phyloP scores from a whole-genome alignment of 805 yeast genomes.

The Yueomyces sp. region DNA sequence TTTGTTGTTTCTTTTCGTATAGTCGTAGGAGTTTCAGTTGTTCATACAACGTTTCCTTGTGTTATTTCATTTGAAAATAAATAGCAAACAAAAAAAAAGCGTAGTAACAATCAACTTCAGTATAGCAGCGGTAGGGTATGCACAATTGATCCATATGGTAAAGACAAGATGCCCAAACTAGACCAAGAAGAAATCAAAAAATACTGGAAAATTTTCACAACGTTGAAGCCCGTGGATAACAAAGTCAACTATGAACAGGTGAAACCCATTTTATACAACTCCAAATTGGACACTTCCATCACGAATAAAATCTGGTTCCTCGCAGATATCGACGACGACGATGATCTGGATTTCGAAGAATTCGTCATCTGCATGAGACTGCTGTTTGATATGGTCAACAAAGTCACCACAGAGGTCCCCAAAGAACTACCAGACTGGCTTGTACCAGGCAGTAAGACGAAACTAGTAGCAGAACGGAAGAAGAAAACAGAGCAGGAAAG shows the following conservation, averaged over 20 bases:
- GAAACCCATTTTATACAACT: slow-evolving; percentile 75
- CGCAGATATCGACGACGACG: slow-evolving; percentile 88
- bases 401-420: slow-evolving; percentile 50
- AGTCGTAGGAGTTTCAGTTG: no score
- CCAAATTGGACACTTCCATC: slow-evolving; percentile 66
- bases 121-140: no score
- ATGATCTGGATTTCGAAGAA: slow-evolving; percentile 88
- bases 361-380: slow-evolving; percentile 95
- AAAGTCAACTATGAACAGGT: slow-evolving; percentile 77
- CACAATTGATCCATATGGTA: no score
- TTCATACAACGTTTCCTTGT: no score
- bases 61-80: no score
- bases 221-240: slow-evolving; percentile 69
- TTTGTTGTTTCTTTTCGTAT: no score
- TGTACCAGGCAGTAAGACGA: slow-evolving; percentile 80
- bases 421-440: slow-evolving; percentile 77
- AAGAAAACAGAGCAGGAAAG: slow-evolving; percentile 34
- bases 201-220: slow-evolving; percentile 95
- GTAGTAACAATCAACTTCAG: no score
- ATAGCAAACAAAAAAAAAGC: no score
- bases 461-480: slow-evolving; percentile 69
- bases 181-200: slow-evolving; percentile 95
- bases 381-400: slow-evolving; percentile 82
- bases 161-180: slow-evolving; percentile 40
- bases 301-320: slow-evolving; percentile 81